phyloP scores from a whole-genome alignment of 2,329 filamentous ascomycete genomes.

The Penicillium frequentans region DNA sequence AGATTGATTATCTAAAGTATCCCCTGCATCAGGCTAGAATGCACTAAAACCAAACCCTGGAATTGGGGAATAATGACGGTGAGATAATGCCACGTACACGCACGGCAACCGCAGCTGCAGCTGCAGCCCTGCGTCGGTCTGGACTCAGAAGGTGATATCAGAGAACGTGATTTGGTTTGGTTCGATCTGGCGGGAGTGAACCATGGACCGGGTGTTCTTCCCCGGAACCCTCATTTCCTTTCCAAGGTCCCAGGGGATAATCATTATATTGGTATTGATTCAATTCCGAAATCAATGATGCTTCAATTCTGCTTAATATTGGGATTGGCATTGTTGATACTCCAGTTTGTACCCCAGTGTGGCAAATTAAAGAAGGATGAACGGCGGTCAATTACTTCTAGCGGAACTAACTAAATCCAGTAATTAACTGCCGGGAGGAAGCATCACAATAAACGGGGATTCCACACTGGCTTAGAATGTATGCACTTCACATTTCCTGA shows the following conservation, averaged over 20 bases:
- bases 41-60: not conserved
- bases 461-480: not conserved
- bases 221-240: constrained; percentile 4
- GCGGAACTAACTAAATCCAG: not conserved
- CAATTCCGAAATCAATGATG: not conserved
- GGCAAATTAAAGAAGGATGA: not conserved
- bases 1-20: not conserved
- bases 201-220: constrained; percentile 22
- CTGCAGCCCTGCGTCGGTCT: constrained; percentile 1
- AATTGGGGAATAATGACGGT: not conserved
- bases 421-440: not conserved
- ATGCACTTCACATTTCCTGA: not conserved
- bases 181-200: constrained; percentile 16
- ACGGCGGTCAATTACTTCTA: not conserved
- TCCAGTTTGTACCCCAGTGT: not conserved
- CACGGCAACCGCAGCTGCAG: not conserved
- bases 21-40: not conserved
- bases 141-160: constrained; percentile 7
- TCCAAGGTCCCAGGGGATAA: constrained; percentile 3
- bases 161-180: not conserved
- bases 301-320: not conserved
- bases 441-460: no score
- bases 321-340: not conserved
- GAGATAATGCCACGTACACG: not conserved
- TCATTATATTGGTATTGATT: no score